A percentile compares a stretch with the other conserved stretches of the same genome.
phyloP scores from a whole-genome alignment of 176 grass and related monocot genomes.

The Bromus sterilis region DNA sequence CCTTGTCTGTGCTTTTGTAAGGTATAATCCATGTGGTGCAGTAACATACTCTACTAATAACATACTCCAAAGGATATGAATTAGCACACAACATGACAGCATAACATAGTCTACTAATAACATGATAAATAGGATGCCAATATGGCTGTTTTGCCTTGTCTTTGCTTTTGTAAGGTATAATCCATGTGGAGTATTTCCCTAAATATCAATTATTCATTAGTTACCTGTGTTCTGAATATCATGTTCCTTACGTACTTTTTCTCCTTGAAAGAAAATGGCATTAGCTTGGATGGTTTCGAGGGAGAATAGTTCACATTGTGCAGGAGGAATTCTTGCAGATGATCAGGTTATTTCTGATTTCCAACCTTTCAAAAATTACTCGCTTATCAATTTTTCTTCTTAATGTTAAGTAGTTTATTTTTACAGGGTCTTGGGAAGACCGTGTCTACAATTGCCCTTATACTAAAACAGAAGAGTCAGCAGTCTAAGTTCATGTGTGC shows the following conservation, averaged over 20 bases:
- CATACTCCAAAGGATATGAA: no score
- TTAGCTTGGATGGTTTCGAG: constrained; percentile 98
- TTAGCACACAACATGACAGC: no score
- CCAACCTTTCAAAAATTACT: neutral
- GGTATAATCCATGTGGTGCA: no score
- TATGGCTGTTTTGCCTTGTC: no score
- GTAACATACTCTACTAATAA: no score
- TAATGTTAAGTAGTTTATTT: constrained; percentile 19
- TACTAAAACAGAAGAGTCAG: constrained; percentile 82
- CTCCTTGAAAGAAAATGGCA: constrained; percentile 79
- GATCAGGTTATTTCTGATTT: constrained; percentile 76
- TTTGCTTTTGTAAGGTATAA: no score
- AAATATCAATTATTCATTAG: constrained; percentile 1
- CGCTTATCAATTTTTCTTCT: constrained; percentile 20
- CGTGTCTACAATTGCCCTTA: constrained; percentile 91
- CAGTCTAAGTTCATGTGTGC: constrained; percentile 68
- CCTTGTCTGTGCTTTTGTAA: no score
- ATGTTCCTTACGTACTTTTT: constrained; percentile 18
- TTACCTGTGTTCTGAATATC: constrained; percentile 9
- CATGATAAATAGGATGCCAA: no score
- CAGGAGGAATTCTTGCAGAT: constrained; percentile 98
- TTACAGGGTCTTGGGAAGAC: constrained; percentile 98
- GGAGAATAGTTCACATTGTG: constrained; percentile 89
- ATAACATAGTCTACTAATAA: no score
- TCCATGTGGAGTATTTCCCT: no score